A percentile compares a stretch with the other conserved stretches of the same genome.
Evolutionary conservation across 345 rosid species (phyloP).

Genomic region (Eucalyptus cladocalyx): DNA sequence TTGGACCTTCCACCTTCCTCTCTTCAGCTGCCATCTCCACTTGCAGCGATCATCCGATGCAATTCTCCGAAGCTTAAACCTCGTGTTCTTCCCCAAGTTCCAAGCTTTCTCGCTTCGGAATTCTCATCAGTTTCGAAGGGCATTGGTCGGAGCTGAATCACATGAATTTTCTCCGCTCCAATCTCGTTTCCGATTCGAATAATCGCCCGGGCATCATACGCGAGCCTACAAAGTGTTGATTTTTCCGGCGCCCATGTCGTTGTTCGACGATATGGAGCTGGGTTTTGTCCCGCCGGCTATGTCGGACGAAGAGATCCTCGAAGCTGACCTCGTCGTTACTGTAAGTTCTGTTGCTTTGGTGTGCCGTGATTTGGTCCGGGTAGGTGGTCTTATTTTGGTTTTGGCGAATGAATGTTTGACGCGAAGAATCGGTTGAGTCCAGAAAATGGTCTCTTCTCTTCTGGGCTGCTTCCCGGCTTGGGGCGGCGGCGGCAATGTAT

Average conservation of each 20-base stretch:
- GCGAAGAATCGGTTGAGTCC: background rate
- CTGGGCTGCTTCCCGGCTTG: background rate
- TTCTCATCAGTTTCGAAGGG: background rate
- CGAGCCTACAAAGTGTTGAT: background rate
- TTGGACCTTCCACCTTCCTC: background rate
- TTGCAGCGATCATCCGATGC: background rate
- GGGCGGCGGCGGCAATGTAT: background rate
- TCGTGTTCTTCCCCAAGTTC: background rate
- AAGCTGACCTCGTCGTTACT: slow-evolving; percentile 23
- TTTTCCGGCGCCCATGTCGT: background rate
- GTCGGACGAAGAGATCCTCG: slow-evolving; percentile 45
- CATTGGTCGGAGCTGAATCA: background rate
- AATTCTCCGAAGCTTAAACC: background rate
- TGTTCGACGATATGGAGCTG: slow-evolving; percentile 34
- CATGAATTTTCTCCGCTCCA: background rate
- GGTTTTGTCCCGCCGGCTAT: slow-evolving; percentile 40
- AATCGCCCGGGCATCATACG: background rate
- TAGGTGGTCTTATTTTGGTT: background rate
- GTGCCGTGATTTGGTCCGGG: background rate
- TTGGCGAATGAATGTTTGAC: background rate
- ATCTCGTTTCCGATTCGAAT: background rate
- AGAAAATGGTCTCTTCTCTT: background rate
- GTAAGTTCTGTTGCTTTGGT: slow-evolving; percentile 15
- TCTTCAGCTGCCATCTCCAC: background rate
- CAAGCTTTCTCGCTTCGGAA: background rate